Evolutionary conservation across 2,329 filamentous ascomycete genomes (phyloP).

Genomic region (Penicillium sp.): DNA sequence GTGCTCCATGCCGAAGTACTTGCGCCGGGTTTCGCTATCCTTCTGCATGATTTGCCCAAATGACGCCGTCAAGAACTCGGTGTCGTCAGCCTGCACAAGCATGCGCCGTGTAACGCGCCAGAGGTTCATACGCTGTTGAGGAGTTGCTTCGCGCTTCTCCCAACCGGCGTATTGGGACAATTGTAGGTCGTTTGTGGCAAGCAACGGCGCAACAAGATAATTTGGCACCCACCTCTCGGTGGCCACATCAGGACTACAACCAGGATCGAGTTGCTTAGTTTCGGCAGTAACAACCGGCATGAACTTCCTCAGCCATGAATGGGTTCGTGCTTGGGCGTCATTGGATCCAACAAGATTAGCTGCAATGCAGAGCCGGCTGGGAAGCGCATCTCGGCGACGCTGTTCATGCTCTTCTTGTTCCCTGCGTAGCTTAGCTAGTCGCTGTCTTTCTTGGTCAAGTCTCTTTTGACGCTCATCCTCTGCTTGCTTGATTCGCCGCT

Average conservation of each 20-base stretch:
- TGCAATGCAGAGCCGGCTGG: constrained; percentile 49
- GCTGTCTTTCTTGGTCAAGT: constrained; percentile 48
- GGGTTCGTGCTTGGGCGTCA: constrained; percentile 47
- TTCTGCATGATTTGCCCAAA: constrained; percentile 46
- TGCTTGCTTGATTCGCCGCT: constrained; percentile 49
- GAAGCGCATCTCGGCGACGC: constrained; percentile 52
- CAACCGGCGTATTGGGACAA: constrained; percentile 54
- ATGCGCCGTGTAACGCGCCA: constrained; percentile 54
- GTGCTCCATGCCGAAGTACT: constrained; percentile 56
- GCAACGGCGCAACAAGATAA: constrained; percentile 53
- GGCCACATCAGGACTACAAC: constrained; percentile 40
- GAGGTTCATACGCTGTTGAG: constrained; percentile 49
- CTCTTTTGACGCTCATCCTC: constrained; percentile 53
- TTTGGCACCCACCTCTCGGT: constrained; percentile 56
- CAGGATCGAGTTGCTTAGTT: constrained; percentile 49
- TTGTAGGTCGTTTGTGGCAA: constrained; percentile 56
- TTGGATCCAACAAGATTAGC: constrained; percentile 52
- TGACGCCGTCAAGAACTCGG: constrained; percentile 41
- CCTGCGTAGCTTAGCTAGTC: constrained; percentile 48
- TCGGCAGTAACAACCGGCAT: constrained; percentile 52
- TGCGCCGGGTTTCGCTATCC: constrained; percentile 50
- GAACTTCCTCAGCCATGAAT: constrained; percentile 51
- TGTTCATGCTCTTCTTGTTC: constrained; percentile 53
- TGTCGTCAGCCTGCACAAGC: constrained; percentile 49
- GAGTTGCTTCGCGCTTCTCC: constrained; percentile 51